phyloP scores from a whole-genome alignment of 2,329 filamentous ascomycete species.

The Claviceps sp. region DNA sequence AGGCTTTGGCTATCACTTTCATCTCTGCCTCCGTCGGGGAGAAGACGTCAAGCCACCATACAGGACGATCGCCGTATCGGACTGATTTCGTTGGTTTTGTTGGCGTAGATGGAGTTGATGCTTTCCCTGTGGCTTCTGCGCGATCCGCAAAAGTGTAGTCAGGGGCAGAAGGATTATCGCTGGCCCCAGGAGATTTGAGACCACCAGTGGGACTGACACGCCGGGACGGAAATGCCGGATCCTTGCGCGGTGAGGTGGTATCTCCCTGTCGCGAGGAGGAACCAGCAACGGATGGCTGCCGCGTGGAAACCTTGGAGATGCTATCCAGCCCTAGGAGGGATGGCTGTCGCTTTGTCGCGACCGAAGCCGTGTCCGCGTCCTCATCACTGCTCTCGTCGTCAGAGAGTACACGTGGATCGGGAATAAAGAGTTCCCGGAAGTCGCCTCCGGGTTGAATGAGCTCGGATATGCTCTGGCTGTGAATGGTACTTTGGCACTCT shows the following conservation, averaged over 20 bases:
- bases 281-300: constrained; percentile 30
- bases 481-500: constrained; percentile 88
- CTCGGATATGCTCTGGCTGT: constrained; percentile 90
- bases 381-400: constrained; percentile 59
- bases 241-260: constrained; percentile 16
- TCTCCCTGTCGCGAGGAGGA: constrained; percentile 13
- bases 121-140: constrained; percentile 9
- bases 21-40: constrained; percentile 89
- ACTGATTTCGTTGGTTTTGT: constrained; percentile 25
- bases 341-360: constrained; percentile 13
- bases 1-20: constrained; percentile 83
- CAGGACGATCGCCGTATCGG: constrained; percentile 67
- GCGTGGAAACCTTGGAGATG: constrained; percentile 31
- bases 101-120: neutral
- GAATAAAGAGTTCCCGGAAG: constrained; percentile 82
- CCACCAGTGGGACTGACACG: constrained; percentile 32
- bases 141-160: constrained; percentile 4
- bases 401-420: constrained; percentile 63
- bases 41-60: constrained; percentile 93
- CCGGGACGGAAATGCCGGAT: constrained; percentile 25
- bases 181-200: constrained; percentile 22
- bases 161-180: constrained; percentile 6
- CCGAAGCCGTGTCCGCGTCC: constrained; percentile 22
- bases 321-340: constrained; percentile 17
- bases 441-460: constrained; percentile 72